Base-by-base conservation (phyloP, 352 stramenopile genomes). In the Phytophthora pluvialis region DNA sequence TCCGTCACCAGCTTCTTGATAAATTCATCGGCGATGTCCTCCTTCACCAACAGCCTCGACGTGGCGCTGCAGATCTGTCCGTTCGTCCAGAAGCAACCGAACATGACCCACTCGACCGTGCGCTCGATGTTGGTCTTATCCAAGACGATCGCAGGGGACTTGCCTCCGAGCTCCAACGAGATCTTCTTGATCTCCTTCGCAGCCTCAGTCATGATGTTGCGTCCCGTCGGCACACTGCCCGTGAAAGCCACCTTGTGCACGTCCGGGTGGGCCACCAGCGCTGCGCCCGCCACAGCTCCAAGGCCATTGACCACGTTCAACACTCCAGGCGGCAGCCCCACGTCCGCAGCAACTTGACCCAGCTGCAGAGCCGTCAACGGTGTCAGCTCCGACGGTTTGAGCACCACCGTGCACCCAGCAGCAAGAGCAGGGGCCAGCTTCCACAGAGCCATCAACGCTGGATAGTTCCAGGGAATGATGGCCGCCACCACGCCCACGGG, bases 111-210 rank as follows among this genome's bases (percentile, higher is more conserved):
- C 67, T 94, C 88, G 48, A 96, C 83, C 12, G 86, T 87, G 44
- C 86, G 77, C 15, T 90, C 72, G 8, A 94, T 65, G 67, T 95
- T 70, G 32, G 45, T 40, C 35, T 77, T 68, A 64, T 94, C 81
- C 47, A 97, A 93, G 7, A 98, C 88, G 32, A 97, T 89, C 21
- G 89, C 75, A 3, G 93, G 89, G 1, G 89, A 95, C 73, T 98
- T 98, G 35, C 93, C 93, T 21, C 93, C 93, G 13, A 75, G 29
- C 35, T 75, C 67, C 35, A 75, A 39, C n/a, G 62, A 62, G 18
- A 75, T 64, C 39, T 72, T 72, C 47, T 75, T 75, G 26, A 75
- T 60, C 3, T 72, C 56, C 28, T 69, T 72, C 3, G 62, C 44
- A 13, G 62, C 55, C 26, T 63, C 58, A 0, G 35, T 48, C 51